These are phyloP conservation scores for Cordyceps javanica DNA, from an alignment of 2,329 filamentous ascomycete genomes.

Conservation along the genomic window DNA sequence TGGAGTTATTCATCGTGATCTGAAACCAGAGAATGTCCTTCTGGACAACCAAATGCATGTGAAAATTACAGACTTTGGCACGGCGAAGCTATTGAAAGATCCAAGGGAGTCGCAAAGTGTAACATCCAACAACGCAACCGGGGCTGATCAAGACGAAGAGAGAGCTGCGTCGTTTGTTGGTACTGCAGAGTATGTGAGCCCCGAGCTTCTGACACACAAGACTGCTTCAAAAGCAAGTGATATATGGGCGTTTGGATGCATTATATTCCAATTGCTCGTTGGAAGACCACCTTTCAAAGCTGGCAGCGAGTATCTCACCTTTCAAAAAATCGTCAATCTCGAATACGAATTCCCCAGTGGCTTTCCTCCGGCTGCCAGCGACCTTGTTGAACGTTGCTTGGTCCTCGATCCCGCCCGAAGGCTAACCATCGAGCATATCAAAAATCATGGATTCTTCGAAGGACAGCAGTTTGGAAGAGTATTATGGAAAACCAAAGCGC, in stretches of 20 bases:
- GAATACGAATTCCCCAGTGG: slow-evolving; percentile 90
- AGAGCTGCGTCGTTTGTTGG: slow-evolving; percentile 93
- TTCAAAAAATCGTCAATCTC: slow-evolving; percentile 93
- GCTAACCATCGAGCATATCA: slow-evolving; percentile 90
- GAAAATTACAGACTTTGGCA: slow-evolving; percentile 98
- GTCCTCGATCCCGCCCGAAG: slow-evolving; percentile 81
- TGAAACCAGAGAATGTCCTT: slow-evolving; percentile 96
- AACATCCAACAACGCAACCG: slow-evolving; percentile 26
- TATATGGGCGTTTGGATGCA: slow-evolving; percentile 97
- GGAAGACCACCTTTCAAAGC: slow-evolving; percentile 97
- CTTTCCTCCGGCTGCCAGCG: slow-evolving; percentile 79
- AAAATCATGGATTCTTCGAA: slow-evolving; percentile 92
- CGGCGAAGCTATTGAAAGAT: slow-evolving; percentile 74
- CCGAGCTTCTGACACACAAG: slow-evolving; percentile 93
- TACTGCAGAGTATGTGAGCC: slow-evolving; percentile 96
- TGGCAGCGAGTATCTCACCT: slow-evolving; percentile 90
- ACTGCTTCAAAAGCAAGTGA: slow-evolving; percentile 97
- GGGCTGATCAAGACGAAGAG: slow-evolving; percentile 50
- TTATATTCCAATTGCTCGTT: slow-evolving; percentile 91
- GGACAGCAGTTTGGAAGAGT: slow-evolving; percentile 77
- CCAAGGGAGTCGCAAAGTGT: slow-evolving; percentile 34
- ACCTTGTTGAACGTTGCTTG: slow-evolving; percentile 83
- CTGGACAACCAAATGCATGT: slow-evolving; percentile 94
- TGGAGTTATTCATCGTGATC: slow-evolving; percentile 90
- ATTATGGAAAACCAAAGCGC: slow-evolving; percentile 86